A percentile compares a stretch with the other conserved stretches of the same genome.
Evolutionary conservation across 2,329 filamentous ascomycete genomes (phyloP).

Genomic region (Alternaria infectoria): DNA sequence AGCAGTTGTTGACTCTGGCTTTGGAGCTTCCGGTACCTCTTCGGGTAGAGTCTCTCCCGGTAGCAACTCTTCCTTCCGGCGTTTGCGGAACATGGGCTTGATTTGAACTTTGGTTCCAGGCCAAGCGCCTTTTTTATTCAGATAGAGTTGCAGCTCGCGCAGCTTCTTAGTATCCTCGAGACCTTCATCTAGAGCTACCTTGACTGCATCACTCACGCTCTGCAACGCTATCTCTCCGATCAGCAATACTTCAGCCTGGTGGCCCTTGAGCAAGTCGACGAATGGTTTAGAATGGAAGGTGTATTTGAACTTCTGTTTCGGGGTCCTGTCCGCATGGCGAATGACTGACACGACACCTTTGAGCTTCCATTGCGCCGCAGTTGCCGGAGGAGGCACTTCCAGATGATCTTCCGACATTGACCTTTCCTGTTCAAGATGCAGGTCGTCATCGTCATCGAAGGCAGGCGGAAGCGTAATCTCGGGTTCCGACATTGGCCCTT

Average conservation of each 20-base stretch:
- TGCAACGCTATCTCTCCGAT: slow-evolving; percentile 88
- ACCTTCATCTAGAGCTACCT: slow-evolving; percentile 76
- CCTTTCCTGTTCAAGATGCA: slow-evolving; percentile 25
- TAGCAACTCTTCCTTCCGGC: slow-evolving; percentile 68
- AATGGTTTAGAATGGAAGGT: slow-evolving; percentile 98
- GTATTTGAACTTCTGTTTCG: slow-evolving; percentile 99
- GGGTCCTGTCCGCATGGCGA: slow-evolving; percentile 93
- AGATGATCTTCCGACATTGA: slow-evolving; percentile 43
- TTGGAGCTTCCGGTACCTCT: slow-evolving; percentile 35
- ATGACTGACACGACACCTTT: slow-evolving; percentile 98
- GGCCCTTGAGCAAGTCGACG: slow-evolving; percentile 90
- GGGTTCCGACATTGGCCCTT: slow-evolving; percentile 37
- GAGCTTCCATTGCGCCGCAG: slow-evolving; percentile 95
- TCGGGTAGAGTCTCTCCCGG: slow-evolving; percentile 41
- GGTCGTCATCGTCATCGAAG: slow-evolving; percentile 32
- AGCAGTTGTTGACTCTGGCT: slow-evolving; percentile 20
- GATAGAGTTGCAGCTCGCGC: slow-evolving; percentile 80
- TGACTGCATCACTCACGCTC: slow-evolving; percentile 88
- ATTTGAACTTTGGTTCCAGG: slow-evolving; percentile 98
- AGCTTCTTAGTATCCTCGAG: slow-evolving; percentile 88
- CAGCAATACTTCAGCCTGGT: slow-evolving; percentile 93
- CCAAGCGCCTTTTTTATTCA: slow-evolving; percentile 92
- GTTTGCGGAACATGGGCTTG: slow-evolving; percentile 97
- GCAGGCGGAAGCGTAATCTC: slow-evolving; percentile 39
- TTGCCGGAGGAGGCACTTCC: slow-evolving; percentile 58